Base-by-base conservation (phyloP, 2,329 filamentous ascomycete genomes). In the Thielaviopsis punctulata region DNA sequence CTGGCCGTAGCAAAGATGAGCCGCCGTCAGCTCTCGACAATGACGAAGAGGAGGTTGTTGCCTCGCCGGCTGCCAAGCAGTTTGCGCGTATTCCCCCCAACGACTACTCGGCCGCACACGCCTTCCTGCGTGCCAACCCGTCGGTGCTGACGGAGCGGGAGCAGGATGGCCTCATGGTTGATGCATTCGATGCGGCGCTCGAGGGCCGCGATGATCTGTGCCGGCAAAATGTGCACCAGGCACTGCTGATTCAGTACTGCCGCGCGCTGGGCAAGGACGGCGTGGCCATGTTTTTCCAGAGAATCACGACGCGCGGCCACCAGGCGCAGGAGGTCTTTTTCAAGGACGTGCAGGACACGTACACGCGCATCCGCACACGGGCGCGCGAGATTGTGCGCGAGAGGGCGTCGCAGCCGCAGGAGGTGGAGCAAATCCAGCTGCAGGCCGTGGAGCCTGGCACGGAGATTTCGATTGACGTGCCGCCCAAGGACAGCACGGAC, bases 401-500 rank as follows among this genome's bases (percentile, higher is more conserved):
- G 66, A 65, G 72, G 55, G 72, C 71, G 15, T 70, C 69, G 57
- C 72, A 75, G 51, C 69, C 63, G 2, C 69, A 65, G 41, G 67
- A 69, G 55, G 84, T 94, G 9, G 92, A 98, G 69, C 90, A 95
- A 66, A 98, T 98, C 59, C 93, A 98, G 67, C 75, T 98, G 46
- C 92, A 98, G 64, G 90, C 92, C 13, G 89, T 98, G 10, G 88
- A 95, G 65, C 90, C 90, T 0, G 84, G 84, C 47, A 95, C 90
- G 2, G 82, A 85, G 56, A 95, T 98, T 64, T 85, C 86, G 63
- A 95, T 96, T 65, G 77, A 69, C 52, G 82, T 94, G 39, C 90
- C 92, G 12, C 72, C 83, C 0, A 72, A 73, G 39, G 73, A 78
- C 22, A 84, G 80, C 59, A 73, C 79, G 22, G 80, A 89, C 50